These are phyloP conservation scores for Malassezia vespertilionis DNA, from an alignment of 1,284 basidiomycete species.

Conservation along the genomic window DNA sequence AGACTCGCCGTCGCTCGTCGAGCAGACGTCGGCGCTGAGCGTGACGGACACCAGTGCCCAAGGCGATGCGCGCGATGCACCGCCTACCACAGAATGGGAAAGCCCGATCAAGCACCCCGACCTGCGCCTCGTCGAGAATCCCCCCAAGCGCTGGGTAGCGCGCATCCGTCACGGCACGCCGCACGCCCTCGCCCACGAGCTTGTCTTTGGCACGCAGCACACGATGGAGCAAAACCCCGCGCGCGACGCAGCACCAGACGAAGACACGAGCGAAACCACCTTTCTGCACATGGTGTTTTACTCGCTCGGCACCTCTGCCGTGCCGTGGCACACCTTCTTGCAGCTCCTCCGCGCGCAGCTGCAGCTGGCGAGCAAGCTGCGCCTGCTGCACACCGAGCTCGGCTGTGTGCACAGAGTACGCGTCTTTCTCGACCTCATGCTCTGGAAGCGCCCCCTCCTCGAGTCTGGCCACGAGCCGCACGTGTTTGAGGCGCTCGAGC, in stretches of 20 bases:
- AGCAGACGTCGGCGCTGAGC: not conserved
- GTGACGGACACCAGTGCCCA: not conserved
- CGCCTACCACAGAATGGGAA: constrained; percentile 20
- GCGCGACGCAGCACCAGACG: not conserved
- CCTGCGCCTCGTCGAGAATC: constrained; percentile 22
- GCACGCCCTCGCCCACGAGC: constrained; percentile 37
- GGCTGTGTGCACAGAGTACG: constrained; percentile 1
- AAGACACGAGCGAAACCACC: constrained; percentile 9
- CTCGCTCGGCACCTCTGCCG: constrained; percentile 5
- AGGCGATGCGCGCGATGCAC: not conserved
- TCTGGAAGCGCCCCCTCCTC: constrained; percentile 16
- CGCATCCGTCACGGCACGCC: constrained; percentile 29
- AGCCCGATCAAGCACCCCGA: constrained; percentile 26
- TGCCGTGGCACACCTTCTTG: constrained; percentile 10
- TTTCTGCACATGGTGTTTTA: constrained; percentile 16
- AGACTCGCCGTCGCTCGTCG: no score
- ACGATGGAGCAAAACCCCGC: not conserved
- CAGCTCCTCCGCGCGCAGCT: not conserved
- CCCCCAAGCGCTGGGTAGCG: constrained; percentile 26
- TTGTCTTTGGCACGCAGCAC: constrained; percentile 34
- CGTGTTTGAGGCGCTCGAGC: constrained; percentile 7
- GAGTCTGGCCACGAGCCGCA: not conserved
- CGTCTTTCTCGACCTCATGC: constrained; percentile 11
- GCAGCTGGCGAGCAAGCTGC: not conserved
- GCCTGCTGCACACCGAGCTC: not conserved